Base-by-base conservation (phyloP, 2,329 filamentous ascomycete genomes). In the Curvularia spicifera region DNA sequence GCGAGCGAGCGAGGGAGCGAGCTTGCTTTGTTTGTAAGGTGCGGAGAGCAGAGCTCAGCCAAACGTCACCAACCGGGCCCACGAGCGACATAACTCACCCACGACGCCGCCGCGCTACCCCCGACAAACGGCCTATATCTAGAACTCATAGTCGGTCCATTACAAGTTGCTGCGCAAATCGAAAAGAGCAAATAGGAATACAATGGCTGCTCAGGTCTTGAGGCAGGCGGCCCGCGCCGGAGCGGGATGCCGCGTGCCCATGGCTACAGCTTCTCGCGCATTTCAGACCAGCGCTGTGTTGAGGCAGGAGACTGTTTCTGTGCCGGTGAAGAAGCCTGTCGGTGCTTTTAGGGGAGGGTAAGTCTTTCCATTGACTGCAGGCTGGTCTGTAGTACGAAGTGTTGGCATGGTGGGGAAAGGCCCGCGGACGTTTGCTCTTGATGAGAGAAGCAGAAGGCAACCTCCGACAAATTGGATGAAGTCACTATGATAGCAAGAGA, bases 281-380 rank as follows among this genome's bases (percentile, higher is more conserved):
- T 80, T 81, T 71, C 76, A 80, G 63, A 79, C 78, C 48, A 78
- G 70, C 57, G 64, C 67, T 13, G 65, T 53, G 2, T 45, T 74
- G 66, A 72, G 68, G 55, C 65, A 70, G 53, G 74, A 76, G 26
- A 67, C 55, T 51, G 76, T 78, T 39, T 70, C 70, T 56, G 76
- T 75, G 24, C 76, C 87, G 28, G 79, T 82, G n/a, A 83, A 81
- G 75, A 90, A 86, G 75, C 88, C 89, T 7, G 84, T 90, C 51
- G 88, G 88, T 55, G 88, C 88, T 67, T 91, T 91, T 73, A 80
- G 89, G 72, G 88, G 87, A 81, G 88, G 88, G 89, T 91, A 77
- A 82, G 86, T 51, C 29, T n/a, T 24, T 15, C 33, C 24, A 47
- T 24, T 20, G 28, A 20, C 6, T 44, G 22, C 42, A 8, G 18